phyloP scores from a whole-genome alignment of 164 flowering plant genomes.

The Nelumbo lutea region DNA sequence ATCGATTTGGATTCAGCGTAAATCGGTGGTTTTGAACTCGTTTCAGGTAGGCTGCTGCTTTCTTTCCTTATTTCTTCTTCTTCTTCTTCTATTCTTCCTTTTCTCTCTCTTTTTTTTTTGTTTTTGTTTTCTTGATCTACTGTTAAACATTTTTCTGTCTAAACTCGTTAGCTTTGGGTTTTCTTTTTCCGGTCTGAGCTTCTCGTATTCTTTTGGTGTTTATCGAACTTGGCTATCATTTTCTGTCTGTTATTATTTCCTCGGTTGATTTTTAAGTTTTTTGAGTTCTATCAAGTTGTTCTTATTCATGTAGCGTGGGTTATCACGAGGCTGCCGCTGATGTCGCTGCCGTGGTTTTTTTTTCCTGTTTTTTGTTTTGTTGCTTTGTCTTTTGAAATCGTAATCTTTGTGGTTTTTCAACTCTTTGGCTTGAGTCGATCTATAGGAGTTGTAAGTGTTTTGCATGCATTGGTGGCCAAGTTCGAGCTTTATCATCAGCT shows the following conservation, averaged over 20 bases:
- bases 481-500: background rate
- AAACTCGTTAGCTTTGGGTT: background rate
- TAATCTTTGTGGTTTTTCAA: no score
- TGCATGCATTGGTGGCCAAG: background rate
- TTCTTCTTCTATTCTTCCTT: background rate
- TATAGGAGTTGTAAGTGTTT: background rate
- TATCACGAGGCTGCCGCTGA: background rate
- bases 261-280: no score
- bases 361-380: background rate
- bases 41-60: slow-evolving; percentile 11
- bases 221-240: background rate
- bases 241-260: no score
- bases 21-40: background rate
- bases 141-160: background rate
- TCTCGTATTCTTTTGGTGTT: background rate
- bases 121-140: background rate
- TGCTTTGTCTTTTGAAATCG: background rate
- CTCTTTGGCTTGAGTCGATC: no score
- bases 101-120: background rate
- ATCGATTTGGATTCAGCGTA: background rate
- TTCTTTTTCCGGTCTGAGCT: background rate
- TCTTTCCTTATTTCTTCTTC: background rate
- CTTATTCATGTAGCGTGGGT: background rate
- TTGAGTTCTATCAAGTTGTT: no score
- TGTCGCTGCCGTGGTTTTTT: background rate